Base-by-base conservation (phyloP, 805 yeast species). In the Nakazawaea ishiwadae region DNA sequence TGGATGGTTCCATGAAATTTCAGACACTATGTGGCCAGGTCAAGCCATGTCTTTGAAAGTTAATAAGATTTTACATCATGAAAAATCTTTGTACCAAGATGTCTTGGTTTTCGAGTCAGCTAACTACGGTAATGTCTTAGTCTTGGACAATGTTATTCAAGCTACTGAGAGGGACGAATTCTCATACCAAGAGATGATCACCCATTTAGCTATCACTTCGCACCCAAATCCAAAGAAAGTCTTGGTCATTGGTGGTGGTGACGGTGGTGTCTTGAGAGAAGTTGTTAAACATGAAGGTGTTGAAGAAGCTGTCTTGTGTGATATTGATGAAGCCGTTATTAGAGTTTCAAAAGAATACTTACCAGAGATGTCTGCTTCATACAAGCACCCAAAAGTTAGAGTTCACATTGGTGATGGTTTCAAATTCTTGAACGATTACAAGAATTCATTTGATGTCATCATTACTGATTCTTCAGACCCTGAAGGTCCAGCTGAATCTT, bases 1-100 rank as follows among this genome's bases (percentile, higher is more conserved):
- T 65, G 97, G 97, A 58, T 91, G 99, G 99, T 91, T 91, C 70
- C 81, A 91, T 56, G 99, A 91, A 66, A 73, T 85, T 62, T 85
- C 96, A 51, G 87, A 90, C 64, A 86, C 95, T 60, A 84, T 88
- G 87, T 91, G 96, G 95, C 98, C 99, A 23, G 99, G 99, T 51
- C 96, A 90, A 74, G 98, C 97, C 52, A 82, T 93, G 93, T 77
- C 89, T 39, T 73, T 91, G 53, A 77, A 81, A 50, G 98, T 91
- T 44, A 88, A 91, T 52, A 80, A 89, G 64, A 77, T 91, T 40
- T 73, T 91, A 51, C 89, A 85, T 66, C 84, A 77, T 48, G 96
- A 84, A 62, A 75, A 82, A 64, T 86, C 96, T 46, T 76, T 81
- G 64, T 91, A 84, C 66, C 99, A 91, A 71, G 98, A 91, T 58